Conservation (phyloP, 768 basidiomycete genomes). For the Pulveroboletus frians region DNA sequence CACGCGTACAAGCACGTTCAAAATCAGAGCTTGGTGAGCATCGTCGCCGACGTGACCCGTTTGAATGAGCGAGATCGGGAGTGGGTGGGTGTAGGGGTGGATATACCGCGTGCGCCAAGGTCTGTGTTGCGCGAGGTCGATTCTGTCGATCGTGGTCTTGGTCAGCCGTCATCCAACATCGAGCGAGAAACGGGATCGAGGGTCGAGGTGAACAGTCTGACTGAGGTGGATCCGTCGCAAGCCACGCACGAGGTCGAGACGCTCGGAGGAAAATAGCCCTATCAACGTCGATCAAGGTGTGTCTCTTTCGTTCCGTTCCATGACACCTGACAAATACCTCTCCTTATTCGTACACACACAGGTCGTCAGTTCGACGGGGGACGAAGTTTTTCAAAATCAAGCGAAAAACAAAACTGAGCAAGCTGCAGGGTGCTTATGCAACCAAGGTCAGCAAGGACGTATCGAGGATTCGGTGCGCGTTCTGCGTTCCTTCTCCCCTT, state of each 20-base stretch:
- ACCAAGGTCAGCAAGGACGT: constrained; percentile 90
- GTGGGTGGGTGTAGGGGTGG: not conserved
- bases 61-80: constrained; percentile 24
- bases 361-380: no score
- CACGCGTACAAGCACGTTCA: constrained; percentile 3
- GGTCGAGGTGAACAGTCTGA: constrained; percentile 1
- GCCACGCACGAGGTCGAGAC: constrained; percentile 27
- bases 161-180: not conserved
- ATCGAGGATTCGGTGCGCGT: constrained; percentile 75
- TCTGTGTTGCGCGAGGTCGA: constrained; percentile 5
- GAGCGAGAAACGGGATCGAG: not conserved
- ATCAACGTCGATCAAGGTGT: constrained; percentile 82
- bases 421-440: constrained; percentile 90
- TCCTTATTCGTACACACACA: no score
- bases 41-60: constrained; percentile 57
- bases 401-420: constrained; percentile 95
- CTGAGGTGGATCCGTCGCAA: constrained; percentile 11
- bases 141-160: not conserved
- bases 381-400: no score
- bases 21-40: constrained; percentile 53
- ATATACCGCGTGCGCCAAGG: constrained; percentile 18
- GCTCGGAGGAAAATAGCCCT: constrained; percentile 56
- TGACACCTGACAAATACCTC: constrained; percentile 26
- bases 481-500: constrained; percentile 1
- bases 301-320: constrained; percentile 8